Evolutionary conservation across 345 rosid genomes (phyloP).

Genomic region (Atalantia buxifolia): DNA sequence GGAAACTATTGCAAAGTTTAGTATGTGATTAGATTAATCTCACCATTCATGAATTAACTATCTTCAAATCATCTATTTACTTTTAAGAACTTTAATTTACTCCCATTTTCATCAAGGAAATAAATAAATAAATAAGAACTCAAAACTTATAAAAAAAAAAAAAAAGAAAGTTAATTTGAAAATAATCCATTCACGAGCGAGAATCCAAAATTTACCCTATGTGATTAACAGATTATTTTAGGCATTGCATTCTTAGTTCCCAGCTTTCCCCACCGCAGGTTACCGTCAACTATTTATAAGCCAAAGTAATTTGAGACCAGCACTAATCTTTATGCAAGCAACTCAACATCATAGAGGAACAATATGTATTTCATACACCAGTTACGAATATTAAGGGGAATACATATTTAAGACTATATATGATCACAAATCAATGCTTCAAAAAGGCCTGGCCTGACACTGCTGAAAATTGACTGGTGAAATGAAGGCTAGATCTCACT

Average conservation of each 20-base stretch:
- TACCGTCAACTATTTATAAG: neutral
- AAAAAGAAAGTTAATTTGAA: too few species aligned
- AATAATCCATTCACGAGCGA: too few species aligned
- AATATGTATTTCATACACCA: neutral
- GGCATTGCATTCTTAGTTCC: neutral
- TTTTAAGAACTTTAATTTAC: too few species aligned
- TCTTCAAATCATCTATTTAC: too few species aligned
- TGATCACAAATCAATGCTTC: neutral
- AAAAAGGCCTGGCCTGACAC: neutral
- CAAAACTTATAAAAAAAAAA: too few species aligned
- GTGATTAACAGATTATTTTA: neutral
- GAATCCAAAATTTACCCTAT: too few species aligned
- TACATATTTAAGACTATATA: neutral
- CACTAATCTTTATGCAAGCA: neutral
- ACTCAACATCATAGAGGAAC: neutral
- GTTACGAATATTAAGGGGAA: neutral
- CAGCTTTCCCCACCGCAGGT: neutral
- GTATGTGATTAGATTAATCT: too few species aligned
- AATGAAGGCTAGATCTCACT: neutral
- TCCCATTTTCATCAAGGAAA: too few species aligned
- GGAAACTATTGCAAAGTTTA: neutral
- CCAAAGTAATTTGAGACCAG: neutral
- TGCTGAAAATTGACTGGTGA: neutral
- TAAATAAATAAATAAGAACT: too few species aligned
- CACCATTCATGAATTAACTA: too few species aligned